These are phyloP conservation scores for Zygotorulaspora sp. DNA, from an alignment of 805 yeast species.

Conservation along the genomic window DNA sequence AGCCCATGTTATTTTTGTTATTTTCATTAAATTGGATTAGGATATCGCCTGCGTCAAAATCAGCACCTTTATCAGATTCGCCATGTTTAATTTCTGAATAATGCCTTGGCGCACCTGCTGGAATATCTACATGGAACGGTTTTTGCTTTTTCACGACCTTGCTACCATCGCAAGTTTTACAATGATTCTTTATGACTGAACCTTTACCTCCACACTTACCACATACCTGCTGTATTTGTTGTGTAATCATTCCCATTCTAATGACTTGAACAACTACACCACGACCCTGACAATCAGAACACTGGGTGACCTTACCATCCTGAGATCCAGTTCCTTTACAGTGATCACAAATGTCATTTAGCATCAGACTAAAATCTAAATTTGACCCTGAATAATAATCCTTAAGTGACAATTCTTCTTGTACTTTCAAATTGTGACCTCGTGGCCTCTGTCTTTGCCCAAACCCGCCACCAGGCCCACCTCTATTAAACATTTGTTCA, in stretches of 20 bases:
- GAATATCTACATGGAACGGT: slow-evolving; percentile 55
- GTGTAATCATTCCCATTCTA: slow-evolving; percentile 87
- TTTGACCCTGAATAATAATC: slow-evolving; percentile 70
- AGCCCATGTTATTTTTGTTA: slow-evolving; percentile 59
- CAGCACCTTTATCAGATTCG: slow-evolving; percentile 83
- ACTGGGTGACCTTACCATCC: slow-evolving; percentile 65
- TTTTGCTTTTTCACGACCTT: slow-evolving; percentile 57
- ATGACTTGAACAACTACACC: slow-evolving; percentile 63
- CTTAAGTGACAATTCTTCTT: slow-evolving; percentile 50
- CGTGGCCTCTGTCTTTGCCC: slow-evolving; percentile 41
- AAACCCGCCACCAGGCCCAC: slow-evolving; percentile 46
- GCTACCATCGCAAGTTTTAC: slow-evolving; percentile 66
- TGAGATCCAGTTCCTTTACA: slow-evolving; percentile 85
- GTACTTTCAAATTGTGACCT: slow-evolving; percentile 61
- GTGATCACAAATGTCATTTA: slow-evolving; percentile 69
- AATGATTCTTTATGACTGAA: slow-evolving; percentile 53
- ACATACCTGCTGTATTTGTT: slow-evolving; percentile 75
- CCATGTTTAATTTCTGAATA: slow-evolving; percentile 57
- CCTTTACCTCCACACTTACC: slow-evolving; percentile 81
- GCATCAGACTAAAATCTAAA: slow-evolving; percentile 53
- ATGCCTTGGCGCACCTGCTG: slow-evolving; percentile 66
- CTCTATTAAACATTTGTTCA: slow-evolving; percentile 34
- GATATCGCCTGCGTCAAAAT: slow-evolving; percentile 76
- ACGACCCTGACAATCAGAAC: slow-evolving; percentile 67
- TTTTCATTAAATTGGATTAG: slow-evolving; percentile 57